These are phyloP conservation scores for Penicillium fimorum DNA, from an alignment of 495 filamentous ascomycete species.

Conservation along the genomic window DNA sequence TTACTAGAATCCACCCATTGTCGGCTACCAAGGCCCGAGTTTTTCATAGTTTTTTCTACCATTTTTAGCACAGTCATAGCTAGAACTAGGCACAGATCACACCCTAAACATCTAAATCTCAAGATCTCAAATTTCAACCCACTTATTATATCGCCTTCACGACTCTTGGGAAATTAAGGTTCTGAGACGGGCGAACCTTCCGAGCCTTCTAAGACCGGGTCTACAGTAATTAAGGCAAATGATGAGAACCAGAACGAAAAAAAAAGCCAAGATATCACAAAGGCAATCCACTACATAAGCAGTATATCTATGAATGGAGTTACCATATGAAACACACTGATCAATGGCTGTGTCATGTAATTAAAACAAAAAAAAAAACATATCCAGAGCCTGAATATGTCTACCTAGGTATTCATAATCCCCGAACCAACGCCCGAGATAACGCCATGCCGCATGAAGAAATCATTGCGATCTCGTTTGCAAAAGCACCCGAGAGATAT, in stretches of 20 bases:
- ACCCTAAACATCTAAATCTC: no score
- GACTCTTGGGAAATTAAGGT: no score
- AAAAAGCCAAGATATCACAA: neutral
- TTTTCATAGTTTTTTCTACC: no score
- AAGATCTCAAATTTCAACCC: no score
- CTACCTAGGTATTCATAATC: constrained; percentile 1
- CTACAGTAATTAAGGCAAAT: neutral
- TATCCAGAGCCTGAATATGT: neutral
- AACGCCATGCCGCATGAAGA: constrained; percentile 16
- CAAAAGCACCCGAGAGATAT: constrained; percentile 4
- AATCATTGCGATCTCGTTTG: neutral
- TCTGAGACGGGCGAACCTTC: no score
- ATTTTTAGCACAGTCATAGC: no score
- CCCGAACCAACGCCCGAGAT: constrained; percentile 13
- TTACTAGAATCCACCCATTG: no score
- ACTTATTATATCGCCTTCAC: no score
- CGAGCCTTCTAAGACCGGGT: neutral
- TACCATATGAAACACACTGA: neutral
- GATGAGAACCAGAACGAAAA: neutral
- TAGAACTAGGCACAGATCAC: no score
- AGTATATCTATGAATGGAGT: neutral
- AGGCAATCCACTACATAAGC: neutral
- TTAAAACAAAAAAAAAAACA: neutral
- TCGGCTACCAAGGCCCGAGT: no score
- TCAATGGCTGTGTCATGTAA: neutral